These are phyloP conservation scores for Populus ilicifolia DNA, from an alignment of 345 rosid species.

Conservation along the genomic window DNA sequence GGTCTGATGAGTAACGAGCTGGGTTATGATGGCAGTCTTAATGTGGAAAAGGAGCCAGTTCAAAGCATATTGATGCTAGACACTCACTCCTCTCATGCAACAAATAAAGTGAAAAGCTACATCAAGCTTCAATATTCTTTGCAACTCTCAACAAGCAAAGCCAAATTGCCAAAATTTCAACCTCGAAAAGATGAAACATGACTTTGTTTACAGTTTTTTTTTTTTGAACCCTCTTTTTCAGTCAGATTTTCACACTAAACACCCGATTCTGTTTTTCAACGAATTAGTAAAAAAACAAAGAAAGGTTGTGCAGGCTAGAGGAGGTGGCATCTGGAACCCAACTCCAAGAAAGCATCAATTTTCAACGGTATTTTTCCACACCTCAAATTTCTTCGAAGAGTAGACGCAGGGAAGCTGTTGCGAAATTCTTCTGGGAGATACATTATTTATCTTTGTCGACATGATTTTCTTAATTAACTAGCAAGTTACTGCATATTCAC, in stretches of 20 bases:
- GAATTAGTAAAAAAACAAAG: constrained; percentile 17
- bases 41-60: constrained; percentile 6
- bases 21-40: constrained; percentile 26
- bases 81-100: constrained; percentile 25
- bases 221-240: constrained; percentile 12
- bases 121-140: constrained; percentile 37
- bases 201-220: constrained; percentile 18
- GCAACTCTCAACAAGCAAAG: constrained; percentile 53
- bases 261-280: constrained; percentile 15
- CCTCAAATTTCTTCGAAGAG: neutral
- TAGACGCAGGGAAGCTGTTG: neutral
- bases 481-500: neutral
- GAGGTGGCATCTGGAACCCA: neutral
- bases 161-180: constrained; percentile 23
- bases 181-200: constrained; percentile 25
- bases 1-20: constrained; percentile 11
- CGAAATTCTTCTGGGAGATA: neutral
- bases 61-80: constrained; percentile 14
- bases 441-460: neutral
- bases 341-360: constrained; percentile 9
- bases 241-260: constrained; percentile 30
- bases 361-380: neutral
- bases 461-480: neutral
- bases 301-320: neutral
- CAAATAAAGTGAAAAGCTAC: constrained; percentile 30